Evolutionary conservation across 2,329 filamentous ascomycete genomes (phyloP).

Genomic region (Penicillium sp.): DNA sequence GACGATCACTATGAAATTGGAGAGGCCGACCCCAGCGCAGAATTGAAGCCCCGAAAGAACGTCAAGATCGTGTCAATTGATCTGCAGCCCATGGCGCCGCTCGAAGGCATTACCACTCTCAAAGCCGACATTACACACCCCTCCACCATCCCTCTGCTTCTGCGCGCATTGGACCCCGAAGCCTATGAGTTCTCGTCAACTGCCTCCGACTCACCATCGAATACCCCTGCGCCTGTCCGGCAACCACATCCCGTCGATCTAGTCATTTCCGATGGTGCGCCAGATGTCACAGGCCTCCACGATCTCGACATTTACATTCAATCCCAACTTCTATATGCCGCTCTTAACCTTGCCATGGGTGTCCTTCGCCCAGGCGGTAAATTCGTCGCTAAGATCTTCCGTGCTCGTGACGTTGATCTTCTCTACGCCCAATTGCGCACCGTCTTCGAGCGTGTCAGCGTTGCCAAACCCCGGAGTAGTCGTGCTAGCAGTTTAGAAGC

Average conservation of each 20-base stretch:
- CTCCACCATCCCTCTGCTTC: constrained; percentile 84
- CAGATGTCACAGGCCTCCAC: constrained; percentile 93
- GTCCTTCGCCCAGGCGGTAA: constrained; percentile 90
- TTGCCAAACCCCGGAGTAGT: constrained; percentile 91
- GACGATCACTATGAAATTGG: constrained; percentile 32
- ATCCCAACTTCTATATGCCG: constrained; percentile 89
- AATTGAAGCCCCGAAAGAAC: constrained; percentile 58
- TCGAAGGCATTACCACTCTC: constrained; percentile 88
- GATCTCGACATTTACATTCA: constrained; percentile 98
- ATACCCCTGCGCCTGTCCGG: constrained; percentile 42
- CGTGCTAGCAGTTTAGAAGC: constrained; percentile 96
- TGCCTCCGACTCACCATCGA: constrained; percentile 25
- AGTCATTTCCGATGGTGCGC: constrained; percentile 91
- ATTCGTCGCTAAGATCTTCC: constrained; percentile 97
- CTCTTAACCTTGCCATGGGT: constrained; percentile 87
- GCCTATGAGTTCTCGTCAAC: constrained; percentile 50
- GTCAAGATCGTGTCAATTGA: constrained; percentile 97
- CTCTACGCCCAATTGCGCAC: constrained; percentile 91
- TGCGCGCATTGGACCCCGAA: constrained; percentile 77
- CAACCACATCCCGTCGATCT: constrained; percentile 81
- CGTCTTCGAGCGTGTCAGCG: constrained; percentile 82
- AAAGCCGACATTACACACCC: constrained; percentile 97
- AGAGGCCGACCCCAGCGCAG: constrained; percentile 24
- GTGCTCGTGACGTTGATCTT: constrained; percentile 90
- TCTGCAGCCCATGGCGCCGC: constrained; percentile 89